Evolutionary conservation across 495 filamentous ascomycete genomes (phyloP).

Genomic region (Tuber calosporum): DNA sequence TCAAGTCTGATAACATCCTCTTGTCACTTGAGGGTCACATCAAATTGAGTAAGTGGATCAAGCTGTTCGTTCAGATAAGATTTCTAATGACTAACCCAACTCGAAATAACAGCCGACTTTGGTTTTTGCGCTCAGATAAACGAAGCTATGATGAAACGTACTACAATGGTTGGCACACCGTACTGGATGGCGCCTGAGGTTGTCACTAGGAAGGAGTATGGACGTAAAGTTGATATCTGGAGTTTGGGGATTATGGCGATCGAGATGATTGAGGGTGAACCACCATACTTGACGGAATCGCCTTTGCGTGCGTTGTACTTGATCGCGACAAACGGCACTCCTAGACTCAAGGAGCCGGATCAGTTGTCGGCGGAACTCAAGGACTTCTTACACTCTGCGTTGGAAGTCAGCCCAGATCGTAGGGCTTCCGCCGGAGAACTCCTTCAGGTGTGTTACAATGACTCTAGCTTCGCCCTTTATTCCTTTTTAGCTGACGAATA

Average conservation of each 20-base stretch:
- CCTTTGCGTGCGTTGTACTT: conserved; percentile 88
- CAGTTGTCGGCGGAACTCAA: conserved; percentile 70
- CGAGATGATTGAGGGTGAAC: conserved; percentile 99
- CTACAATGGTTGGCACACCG: conserved; percentile 97
- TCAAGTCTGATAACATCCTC: conserved; percentile 97
- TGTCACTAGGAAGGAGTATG: conserved; percentile 94
- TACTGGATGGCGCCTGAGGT: conserved; percentile 99
- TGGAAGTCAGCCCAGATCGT: conserved; percentile 96
- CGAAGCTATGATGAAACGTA: conserved; percentile 90
- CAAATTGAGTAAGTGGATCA: conserved; percentile 73
- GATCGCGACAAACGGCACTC: conserved; percentile 95
- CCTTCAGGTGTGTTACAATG: conserved; percentile 59
- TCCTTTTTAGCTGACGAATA: conserved; percentile 38
- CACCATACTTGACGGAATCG: conserved; percentile 91
- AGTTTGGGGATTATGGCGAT: conserved; percentile 99
- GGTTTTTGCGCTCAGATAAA: conserved; percentile 99
- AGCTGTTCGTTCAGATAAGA: background rate
- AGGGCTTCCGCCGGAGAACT: conserved; percentile 88
- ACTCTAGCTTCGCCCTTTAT: conserved; percentile 8
- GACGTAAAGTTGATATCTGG: conserved; percentile 98
- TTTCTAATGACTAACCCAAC: conserved; percentile 17
- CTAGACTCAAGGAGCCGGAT: conserved; percentile 87
- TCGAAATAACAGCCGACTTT: conserved; percentile 69
- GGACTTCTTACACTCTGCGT: conserved; percentile 80
- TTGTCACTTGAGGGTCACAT: conserved; percentile 93